Conservation (phyloP, 1,139 yeast genomes). For the Saccharomyces hybrid region DNA sequence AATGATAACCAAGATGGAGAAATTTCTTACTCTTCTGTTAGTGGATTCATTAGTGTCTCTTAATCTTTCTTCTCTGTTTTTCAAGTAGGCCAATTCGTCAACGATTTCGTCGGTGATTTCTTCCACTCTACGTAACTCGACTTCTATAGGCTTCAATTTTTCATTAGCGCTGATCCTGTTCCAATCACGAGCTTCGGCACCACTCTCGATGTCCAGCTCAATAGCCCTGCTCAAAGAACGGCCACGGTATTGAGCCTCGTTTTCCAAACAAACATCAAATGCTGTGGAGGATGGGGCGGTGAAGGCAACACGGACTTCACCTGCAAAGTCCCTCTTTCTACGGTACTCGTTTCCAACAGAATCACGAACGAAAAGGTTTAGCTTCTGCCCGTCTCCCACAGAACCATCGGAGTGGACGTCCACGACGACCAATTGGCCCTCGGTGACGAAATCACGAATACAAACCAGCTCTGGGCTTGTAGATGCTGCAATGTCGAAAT, state of each 20-base stretch:
- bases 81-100: slow-evolving; percentile 72
- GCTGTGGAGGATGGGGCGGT: slow-evolving; percentile 79
- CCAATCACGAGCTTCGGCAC: slow-evolving; percentile 98
- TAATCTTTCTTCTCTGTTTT: slow-evolving; percentile 79
- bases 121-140: slow-evolving; percentile 76
- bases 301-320: slow-evolving; percentile 65
- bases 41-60: slow-evolving; percentile 97
- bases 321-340: slow-evolving; percentile 56
- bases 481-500: slow-evolving; percentile 34
- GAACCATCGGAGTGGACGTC: slow-evolving; percentile 66
- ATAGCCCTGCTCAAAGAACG: slow-evolving; percentile 50
- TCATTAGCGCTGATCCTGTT: slow-evolving; percentile 88
- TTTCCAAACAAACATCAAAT: slow-evolving; percentile 85
- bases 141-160: slow-evolving; percentile 86
- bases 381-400: slow-evolving; percentile 76
- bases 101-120: slow-evolving; percentile 76
- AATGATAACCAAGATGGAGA: slow-evolving; percentile 60
- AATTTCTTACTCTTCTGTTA: slow-evolving; percentile 66
- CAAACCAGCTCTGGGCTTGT: slow-evolving; percentile 50
- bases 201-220: slow-evolving; percentile 89
- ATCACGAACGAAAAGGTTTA: slow-evolving; percentile 56
- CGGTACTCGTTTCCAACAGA: slow-evolving; percentile 66
- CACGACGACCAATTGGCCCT: slow-evolving; percentile 79
- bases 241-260: slow-evolving; percentile 41
- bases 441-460: slow-evolving; percentile 81